Evolutionary conservation across 2,329 filamentous ascomycete species (phyloP), one percentile per base, ranked within the genome.

Genomic region (Ascochyta rabiei): DNA sequence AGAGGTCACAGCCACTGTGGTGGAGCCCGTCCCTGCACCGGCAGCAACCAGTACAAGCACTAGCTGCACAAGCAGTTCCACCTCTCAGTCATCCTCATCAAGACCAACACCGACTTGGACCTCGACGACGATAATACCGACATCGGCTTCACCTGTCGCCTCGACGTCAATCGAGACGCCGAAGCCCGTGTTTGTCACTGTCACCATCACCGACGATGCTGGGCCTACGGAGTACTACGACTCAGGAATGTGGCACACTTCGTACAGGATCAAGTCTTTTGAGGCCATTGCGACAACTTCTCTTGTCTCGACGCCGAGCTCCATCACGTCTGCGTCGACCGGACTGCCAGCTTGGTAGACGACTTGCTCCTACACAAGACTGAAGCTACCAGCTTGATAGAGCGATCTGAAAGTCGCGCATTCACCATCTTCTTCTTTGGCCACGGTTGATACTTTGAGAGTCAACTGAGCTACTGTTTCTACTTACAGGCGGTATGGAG

Each of bases 211-310:
- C 2, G 56, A 63, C 21, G 53, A 61, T 9, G 56, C 60, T 7
- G 63, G 52, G 8, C 64, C 74, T 8, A 74, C 71, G 2, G 61
- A 71, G 30, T 79, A 76, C 66, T 80, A 79, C 52, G 77, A 79
- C 52, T 63, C 77, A 46, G 77, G 77, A n/a, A 60, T 76, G 63
- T 80, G 77, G 77, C 76, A 79, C 55, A 80, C 77, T 6, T 66
- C 56, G 19, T 80, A 80, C 57, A 62, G 66, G 0, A 58, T 77
- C 55, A 75, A 76, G 57, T 71, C 67, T 8, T 72, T 68, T 33
- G 60, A 58, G 39, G 46, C 57, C 13, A 59, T 44, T 19, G 63
- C 52, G 16, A 45, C 52, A 37, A 41, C 49, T 4, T 31, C 41
- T 23, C 38, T 42, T 5, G 23, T 44, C 23, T 35, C 56, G n/a